Evolutionary conservation across 1,284 basidiomycete genomes (phyloP).

Genomic region (Moesziomyces antarcticus): DNA sequence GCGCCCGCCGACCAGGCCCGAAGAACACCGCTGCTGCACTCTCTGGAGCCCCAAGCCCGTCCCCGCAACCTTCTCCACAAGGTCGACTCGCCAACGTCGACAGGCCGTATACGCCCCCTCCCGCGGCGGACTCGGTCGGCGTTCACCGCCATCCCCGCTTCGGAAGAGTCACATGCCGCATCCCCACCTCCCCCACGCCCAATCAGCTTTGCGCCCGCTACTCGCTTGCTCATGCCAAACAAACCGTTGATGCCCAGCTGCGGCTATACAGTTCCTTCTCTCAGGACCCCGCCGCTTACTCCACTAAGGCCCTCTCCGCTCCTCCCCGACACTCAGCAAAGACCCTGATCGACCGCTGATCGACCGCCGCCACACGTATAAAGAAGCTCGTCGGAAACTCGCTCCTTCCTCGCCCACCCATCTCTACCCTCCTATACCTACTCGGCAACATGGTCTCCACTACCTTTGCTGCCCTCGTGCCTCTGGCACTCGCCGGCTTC

Average conservation of each 20-base stretch:
- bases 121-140: constrained; percentile 2
- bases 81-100: not conserved
- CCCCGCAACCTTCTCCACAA: not conserved
- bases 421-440: not conserved
- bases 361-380: not conserved
- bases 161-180: too few species aligned
- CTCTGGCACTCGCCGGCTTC: constrained; percentile 10
- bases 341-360: too few species aligned
- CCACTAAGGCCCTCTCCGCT: too few species aligned
- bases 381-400: not conserved
- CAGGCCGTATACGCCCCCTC: not conserved
- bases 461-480: constrained; percentile 14
- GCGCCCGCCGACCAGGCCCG: too few species aligned
- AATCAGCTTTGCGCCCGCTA: not conserved
- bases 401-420: not conserved
- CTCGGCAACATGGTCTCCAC: constrained; percentile 6
- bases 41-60: not conserved
- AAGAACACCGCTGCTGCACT: not conserved
- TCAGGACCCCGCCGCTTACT: too few species aligned
- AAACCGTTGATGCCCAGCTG: not conserved
- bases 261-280: not conserved
- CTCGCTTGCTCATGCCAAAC: not conserved
- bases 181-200: not conserved
- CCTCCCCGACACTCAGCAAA: too few species aligned
- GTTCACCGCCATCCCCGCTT: not conserved